Conservation (phyloP, 805 yeast genomes). For the Lipomyces starkeyi region DNA sequence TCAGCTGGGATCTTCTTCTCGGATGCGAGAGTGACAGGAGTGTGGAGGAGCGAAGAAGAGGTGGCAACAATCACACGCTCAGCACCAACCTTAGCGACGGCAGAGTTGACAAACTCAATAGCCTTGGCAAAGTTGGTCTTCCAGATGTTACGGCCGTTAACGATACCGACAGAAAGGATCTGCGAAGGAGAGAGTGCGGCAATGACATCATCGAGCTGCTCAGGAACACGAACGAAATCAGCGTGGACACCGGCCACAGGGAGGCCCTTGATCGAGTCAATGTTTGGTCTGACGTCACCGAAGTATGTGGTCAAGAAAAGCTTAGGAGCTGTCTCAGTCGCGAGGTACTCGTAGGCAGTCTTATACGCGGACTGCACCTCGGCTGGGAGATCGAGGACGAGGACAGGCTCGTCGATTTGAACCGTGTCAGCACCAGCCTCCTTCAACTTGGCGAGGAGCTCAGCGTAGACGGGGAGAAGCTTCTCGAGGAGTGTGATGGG, state of each 20-base stretch:
- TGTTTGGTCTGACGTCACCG: constrained; percentile 98
- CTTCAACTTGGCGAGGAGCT: constrained; percentile 82
- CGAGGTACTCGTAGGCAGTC: constrained; percentile 80
- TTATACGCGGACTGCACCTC: constrained; percentile 84
- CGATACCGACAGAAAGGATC: constrained; percentile 92
- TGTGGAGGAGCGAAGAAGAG: constrained; percentile 95
- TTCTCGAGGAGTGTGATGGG: constrained; percentile 89
- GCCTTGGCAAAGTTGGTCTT: constrained; percentile 93
- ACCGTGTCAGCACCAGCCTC: constrained; percentile 94
- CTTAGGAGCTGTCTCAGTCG: constrained; percentile 75
- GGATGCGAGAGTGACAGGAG: constrained; percentile 93
- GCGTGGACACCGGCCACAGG: constrained; percentile 96
- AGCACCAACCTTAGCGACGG: constrained; percentile 81
- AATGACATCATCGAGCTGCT: constrained; percentile 86
- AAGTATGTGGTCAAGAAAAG: constrained; percentile 89
- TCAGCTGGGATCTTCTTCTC: constrained; percentile 90
- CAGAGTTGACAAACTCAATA: constrained; percentile 77
- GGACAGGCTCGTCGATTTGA: constrained; percentile 97
- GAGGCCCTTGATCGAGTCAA: constrained; percentile 82
- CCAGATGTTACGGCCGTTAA: constrained; percentile 99
- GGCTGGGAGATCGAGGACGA: constrained; percentile 91
- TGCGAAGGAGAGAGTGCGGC: constrained; percentile 71
- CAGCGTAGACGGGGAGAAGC: constrained; percentile 91
- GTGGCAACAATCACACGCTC: constrained; percentile 90
- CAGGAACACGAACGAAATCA: constrained; percentile 95